Evolutionary conservation across 2,329 filamentous ascomycete genomes (phyloP).

Genomic region (Cercospora zeae-maydis): DNA sequence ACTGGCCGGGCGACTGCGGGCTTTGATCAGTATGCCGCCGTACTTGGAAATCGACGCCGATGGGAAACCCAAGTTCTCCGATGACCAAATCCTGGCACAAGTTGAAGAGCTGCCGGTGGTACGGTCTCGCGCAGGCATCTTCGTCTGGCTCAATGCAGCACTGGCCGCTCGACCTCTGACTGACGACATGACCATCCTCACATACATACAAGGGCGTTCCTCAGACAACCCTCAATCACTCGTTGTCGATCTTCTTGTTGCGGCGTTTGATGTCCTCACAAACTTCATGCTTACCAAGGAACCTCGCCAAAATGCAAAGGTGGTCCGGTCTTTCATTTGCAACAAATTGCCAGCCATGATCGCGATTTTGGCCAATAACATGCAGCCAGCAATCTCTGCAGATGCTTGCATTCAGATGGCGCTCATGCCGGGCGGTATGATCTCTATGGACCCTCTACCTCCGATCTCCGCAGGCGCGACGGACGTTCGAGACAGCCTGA

Average conservation of each 20-base stretch:
- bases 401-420: slow-evolving; percentile 65
- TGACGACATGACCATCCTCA: slow-evolving; percentile 74
- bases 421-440: slow-evolving; percentile 49
- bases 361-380: slow-evolving; percentile 53
- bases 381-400: slow-evolving; percentile 57
- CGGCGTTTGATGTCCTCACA: slow-evolving; percentile 83
- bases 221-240: slow-evolving; percentile 75
- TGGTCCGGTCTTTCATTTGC: slow-evolving; percentile 82
- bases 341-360: slow-evolving; percentile 65
- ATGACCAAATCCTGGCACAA: slow-evolving; percentile 50
- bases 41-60: slow-evolving; percentile 68
- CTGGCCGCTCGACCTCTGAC: slow-evolving; percentile 78
- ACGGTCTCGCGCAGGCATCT: slow-evolving; percentile 77
- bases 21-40: slow-evolving; percentile 30
- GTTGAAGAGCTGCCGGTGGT: slow-evolving; percentile 61
- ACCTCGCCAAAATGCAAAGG: slow-evolving; percentile 58
- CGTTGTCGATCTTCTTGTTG: slow-evolving; percentile 77
- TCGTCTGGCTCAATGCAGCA: slow-evolving; percentile 78
- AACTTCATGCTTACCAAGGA: slow-evolving; percentile 76
- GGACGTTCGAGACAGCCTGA: slow-evolving; percentile 55
- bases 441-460: slow-evolving; percentile 65
- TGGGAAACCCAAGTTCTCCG: slow-evolving; percentile 58
- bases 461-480: slow-evolving; percentile 59
- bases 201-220: slow-evolving; percentile 80
- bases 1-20: slow-evolving; percentile 30